These are phyloP conservation scores for Microdochium bolleyi DNA, from an alignment of 2,329 filamentous ascomycete genomes.

Conservation along the genomic window DNA sequence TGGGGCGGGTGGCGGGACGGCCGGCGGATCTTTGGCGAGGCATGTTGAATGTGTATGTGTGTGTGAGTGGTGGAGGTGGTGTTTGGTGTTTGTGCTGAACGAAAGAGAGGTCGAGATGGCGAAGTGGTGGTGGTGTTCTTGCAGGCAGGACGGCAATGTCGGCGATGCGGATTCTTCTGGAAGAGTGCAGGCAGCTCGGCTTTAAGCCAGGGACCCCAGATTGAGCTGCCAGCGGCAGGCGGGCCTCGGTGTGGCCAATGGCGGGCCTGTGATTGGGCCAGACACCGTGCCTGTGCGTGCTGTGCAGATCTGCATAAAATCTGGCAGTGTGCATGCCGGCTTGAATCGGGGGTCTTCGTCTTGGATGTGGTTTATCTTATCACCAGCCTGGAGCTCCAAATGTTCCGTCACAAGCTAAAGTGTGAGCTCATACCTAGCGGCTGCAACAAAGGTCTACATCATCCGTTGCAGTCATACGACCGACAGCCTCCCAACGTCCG, in stretches of 20 bases:
- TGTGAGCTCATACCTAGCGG: too few relatives aligned
- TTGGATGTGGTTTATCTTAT: not conserved
- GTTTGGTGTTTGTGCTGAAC: not conserved
- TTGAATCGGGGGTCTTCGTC: not conserved
- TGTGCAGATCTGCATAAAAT: not conserved
- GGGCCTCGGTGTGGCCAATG: not conserved
- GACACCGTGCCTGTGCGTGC: not conserved
- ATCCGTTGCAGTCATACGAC: not conserved
- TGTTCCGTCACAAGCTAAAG: too few relatives aligned
- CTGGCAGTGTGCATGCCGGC: not conserved
- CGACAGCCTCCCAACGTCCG: not conserved
- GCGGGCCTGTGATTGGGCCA: not conserved
- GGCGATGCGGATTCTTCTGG: not conserved
- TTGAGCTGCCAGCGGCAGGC: not conserved
- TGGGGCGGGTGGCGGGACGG: conserved; percentile 50
- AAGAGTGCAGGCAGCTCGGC: not conserved
- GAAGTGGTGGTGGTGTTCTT: not conserved
- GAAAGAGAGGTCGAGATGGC: not conserved
- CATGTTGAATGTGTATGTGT: conserved; percentile 42
- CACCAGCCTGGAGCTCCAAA: not conserved
- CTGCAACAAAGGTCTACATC: too few relatives aligned
- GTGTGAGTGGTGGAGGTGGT: not conserved
- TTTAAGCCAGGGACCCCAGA: not conserved
- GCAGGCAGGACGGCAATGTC: not conserved
- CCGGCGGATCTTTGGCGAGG: conserved; percentile 68